Base-by-base conservation (phyloP, 257 asterid genomes). In the Thymus mandschuricus region DNA sequence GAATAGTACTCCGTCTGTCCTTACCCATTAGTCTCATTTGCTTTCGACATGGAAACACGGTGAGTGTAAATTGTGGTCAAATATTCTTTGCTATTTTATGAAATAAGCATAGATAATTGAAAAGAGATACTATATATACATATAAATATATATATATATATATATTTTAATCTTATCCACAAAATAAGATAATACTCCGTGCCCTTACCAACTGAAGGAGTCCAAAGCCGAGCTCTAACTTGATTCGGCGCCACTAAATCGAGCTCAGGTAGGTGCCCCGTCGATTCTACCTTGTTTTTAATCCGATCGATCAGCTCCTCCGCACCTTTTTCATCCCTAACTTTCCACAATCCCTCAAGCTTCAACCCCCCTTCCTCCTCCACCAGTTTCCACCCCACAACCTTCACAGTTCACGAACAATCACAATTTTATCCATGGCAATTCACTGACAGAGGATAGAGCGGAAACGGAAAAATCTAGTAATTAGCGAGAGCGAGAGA, bases 351-450 rank as follows among this genome's bases (percentile, higher is more conserved):
- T 30, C 96, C 89, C 49, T 82, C 82, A 12, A 93, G 84, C 85
- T 76, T 91, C 21, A 79, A 48, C 9, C 44, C 76, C 54, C 86
- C 96, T 60, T 74, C 96, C 73, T 79, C 92, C 21, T 76, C 65
- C 3, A 81, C 76, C 62, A 89, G 6, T 76, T 80, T 91, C 98
- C 98, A 93, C 31, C 97, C 98, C 30, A 91, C 91, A 78, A 93
- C 86, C 97, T 63, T 62, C 8, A 62, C 21, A 40, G 3, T 1
- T 3, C 7, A n/a, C 40, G 5, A 3, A 60, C 48, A 60, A 8
- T 15, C 60, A 27, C 2, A 0, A 48, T 48, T 3, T 10, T 4
- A 58, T 1, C 6, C 38, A 21, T 6, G 15, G 10, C 1, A 1
- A 51, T 1, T n/a, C 21, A 33, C 6, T 8, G 72, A 65, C 34